Base-by-base conservation (phyloP, 2,329 filamentous ascomycete genomes). In the Fusarium concolor region DNA sequence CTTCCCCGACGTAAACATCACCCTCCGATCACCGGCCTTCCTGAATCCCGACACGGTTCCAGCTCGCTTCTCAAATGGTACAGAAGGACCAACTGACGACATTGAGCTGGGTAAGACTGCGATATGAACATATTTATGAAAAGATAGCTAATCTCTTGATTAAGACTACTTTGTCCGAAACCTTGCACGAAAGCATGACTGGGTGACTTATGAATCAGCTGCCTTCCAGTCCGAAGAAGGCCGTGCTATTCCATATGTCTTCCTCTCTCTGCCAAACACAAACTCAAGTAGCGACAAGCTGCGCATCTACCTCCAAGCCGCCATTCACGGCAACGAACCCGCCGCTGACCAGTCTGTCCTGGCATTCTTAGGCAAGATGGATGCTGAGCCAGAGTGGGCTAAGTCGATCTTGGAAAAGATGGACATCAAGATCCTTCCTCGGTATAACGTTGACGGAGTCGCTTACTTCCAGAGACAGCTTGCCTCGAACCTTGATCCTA, bases 301-400 rank as follows among this genome's bases (percentile, higher is more conserved):
- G 0, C 26, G 62, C 1, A 4, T 66, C 1, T 65, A 65, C 0
- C 26, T 65, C 11, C 63, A 66, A 18, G 63, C 41, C 0, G 63
- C 62, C 1, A 66, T 66, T 3, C 63, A 66, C 0, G 63, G 63
- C 0, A 66, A 66, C 9, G 63, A 66, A 18, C 63, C 63, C 1
- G 62, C 63, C 10, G 62, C 47, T 3, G 63, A 66, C 2, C 28
- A 66, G 22, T 55, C 47, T 0, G 49, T 62, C 1, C 49, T 66
- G 1, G 62, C 62, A 0, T 42, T 66, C 7, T 2, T 66, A 2
- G 63, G 55, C 1, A 66, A 65, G 24, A 51, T 66, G 56, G 63
- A 66, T 22, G 63, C 63, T 1, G 50, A 66, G 1, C 62, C 49
- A 3, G 6, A n/a, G 0, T 66, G 62, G 62, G 50, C 63, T 1